These are phyloP conservation scores for Boletus vinaceobasis DNA, from an alignment of 768 basidiomycete genomes.

Conservation along the genomic window DNA sequence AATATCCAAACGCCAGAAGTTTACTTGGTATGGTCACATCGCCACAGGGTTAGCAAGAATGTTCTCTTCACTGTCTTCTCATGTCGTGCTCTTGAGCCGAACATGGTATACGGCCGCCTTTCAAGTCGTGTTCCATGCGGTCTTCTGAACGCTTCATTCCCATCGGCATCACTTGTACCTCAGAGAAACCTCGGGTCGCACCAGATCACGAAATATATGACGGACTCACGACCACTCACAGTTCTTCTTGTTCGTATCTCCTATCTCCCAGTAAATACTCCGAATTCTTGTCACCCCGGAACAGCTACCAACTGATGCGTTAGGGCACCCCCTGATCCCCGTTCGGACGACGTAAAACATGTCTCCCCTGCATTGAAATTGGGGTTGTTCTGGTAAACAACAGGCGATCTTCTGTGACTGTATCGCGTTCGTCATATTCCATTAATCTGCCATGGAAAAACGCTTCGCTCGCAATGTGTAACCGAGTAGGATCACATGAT, in stretches of 20 bases:
- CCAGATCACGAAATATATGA: background rate
- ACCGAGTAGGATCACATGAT: background rate
- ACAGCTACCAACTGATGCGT: background rate
- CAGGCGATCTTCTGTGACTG: background rate
- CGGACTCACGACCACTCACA: background rate
- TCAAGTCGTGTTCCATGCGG: constrained; percentile 4
- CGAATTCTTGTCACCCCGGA: background rate
- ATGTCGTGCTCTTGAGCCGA: background rate
- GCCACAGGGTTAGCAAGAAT: background rate
- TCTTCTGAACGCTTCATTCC: constrained; percentile 2
- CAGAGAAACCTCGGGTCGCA: background rate
- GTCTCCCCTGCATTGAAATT: constrained; percentile 3
- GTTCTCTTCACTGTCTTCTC: background rate
- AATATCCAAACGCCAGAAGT: background rate
- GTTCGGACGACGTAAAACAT: constrained; percentile 7
- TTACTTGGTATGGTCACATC: background rate
- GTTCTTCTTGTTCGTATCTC: background rate
- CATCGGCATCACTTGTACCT: background rate
- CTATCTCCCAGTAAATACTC: background rate
- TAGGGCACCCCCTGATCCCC: constrained; percentile 1
- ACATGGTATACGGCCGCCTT: background rate
- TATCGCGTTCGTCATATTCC: background rate
- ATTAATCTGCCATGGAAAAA: background rate
- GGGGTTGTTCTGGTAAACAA: background rate
- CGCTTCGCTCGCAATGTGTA: background rate